Evolutionary conservation across 192 early-diverging fungal genomes (phyloP), one percentile per base, ranked within the genome.

Genomic region (Phycomyces blakesleeanus): DNA sequence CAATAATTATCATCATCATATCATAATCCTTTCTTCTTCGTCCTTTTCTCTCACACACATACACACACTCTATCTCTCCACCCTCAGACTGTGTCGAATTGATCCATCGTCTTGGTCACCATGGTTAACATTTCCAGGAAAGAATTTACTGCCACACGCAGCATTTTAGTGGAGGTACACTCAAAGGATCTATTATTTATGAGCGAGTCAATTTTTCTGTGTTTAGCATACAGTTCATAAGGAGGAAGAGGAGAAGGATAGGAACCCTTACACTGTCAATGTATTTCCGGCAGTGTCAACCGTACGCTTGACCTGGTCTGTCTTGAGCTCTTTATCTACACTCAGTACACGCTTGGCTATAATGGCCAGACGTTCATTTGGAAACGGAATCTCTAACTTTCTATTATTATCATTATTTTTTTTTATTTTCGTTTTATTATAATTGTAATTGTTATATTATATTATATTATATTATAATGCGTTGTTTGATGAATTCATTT

Each of bases 41-140:
- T n/a, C n/a, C n/a, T n/a, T n/a, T n/a, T n/a, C n/a, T n/a, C n/a
- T n/a, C n/a, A n/a, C n/a, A n/a, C n/a, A n/a, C n/a, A n/a, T n/a
- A n/a, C n/a, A n/a, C n/a, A n/a, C n/a, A n/a, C n/a, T 20, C 9
- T 50, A 50, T 22, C n/a, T 50, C 9, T 50, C 49, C 5, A 50
- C 3, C n/a, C 2, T 20, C 16, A 50, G 21, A 50, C 7, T 54
- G 24, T 54, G 57, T 69, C 73, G 53, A 78, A 82, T 18, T 56
- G 53, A 18, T 75, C 76, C 70, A 82, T 75, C 2, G 81, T 82
- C 38, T 60, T 54, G 16, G 69, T 71, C 5, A 80, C 76, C 78
- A 80, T 82, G 3, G 59, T 66, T 24, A 82, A 20, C 66, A 78
- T 74, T 24, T 82, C 81, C 38, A 82, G 68, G 41, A 82, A 78